These are phyloP conservation scores for Chalara sp. DNA, from an alignment of 2,329 filamentous ascomycete species.

Conservation along the genomic window DNA sequence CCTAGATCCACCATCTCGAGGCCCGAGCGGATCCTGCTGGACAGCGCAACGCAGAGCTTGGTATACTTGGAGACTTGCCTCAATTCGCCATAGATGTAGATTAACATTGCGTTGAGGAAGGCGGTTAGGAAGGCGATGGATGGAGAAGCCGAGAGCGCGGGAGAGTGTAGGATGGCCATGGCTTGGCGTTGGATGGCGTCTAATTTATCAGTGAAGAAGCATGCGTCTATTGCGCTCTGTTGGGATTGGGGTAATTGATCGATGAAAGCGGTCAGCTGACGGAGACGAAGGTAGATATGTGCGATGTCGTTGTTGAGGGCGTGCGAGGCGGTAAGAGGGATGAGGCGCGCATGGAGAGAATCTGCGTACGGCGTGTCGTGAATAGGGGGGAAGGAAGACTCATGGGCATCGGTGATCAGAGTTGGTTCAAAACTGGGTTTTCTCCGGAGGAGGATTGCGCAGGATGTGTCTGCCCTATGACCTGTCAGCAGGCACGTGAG, in stretches of 20 bases:
- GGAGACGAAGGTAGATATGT: constrained; percentile 8
- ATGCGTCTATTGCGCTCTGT: constrained; percentile 1
- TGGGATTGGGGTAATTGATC: neutral
- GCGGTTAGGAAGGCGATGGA: constrained; percentile 4
- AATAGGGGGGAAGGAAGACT: constrained; percentile 1
- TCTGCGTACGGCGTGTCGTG: neutral
- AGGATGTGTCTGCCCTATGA: constrained; percentile 4
- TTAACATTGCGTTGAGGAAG: constrained; percentile 4
- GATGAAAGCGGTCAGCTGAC: constrained; percentile 3
- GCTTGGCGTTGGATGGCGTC: constrained; percentile 3
- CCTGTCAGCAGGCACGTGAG: too few species aligned
- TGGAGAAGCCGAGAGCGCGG: neutral
- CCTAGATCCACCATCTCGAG: constrained; percentile 3
- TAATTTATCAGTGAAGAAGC: constrained; percentile 6
- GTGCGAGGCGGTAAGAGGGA: neutral
- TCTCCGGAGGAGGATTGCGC: constrained; percentile 2
- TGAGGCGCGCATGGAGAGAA: constrained; percentile 1
- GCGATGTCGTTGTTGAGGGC: neutral
- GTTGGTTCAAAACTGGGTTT: constrained; percentile 1
- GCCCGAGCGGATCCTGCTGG: constrained; percentile 3
- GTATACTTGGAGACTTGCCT: constrained; percentile 5
- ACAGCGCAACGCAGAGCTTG: constrained; percentile 4
- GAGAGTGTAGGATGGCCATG: constrained; percentile 1
- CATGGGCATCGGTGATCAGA: constrained; percentile 1
- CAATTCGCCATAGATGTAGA: constrained; percentile 4